Base-by-base conservation (phyloP, 164 flowering plant genomes). In the Protea cynaroides region DNA sequence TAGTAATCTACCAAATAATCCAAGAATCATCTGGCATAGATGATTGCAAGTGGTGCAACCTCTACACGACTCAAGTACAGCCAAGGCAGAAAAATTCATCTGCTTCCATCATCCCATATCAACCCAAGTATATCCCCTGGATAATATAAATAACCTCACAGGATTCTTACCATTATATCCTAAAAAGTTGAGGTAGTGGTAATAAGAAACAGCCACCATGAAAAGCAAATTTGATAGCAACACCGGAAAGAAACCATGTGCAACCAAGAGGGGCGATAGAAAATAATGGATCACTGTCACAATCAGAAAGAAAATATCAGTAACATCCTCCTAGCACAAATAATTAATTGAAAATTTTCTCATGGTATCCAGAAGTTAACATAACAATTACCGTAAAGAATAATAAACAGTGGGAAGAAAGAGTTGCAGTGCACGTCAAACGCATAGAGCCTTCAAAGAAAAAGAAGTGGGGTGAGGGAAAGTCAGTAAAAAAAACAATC, bases 381-480 rank as follows among this genome's bases (percentile, higher is more conserved):
- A 23, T 7, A 49, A 38, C 3, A 62, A 73, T 77, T 87, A 95
- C 99, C 99, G 58, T 95, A 92, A 66, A 92, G 96, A 82, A 90
- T 24, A 67, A 92, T 83, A 71, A 95, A 95, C 84, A 88, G 70
- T 21, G 99, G 99, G 86, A 92, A 92, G 91, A 95, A 95, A 69
- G 99, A 90, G 82, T 92, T 95, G 96, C 97, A 95, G 83, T 95
- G 99, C 67, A 95, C 99, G 71, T 92, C 99, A 82, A 92, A 95
- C 62, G 99, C 94, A 74, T 95, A 95, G 67, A 95, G 70, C 99
- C 99, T 95, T 72, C 84, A 85, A 19, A 50, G 62, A 60, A 14
- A 25, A 71, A 68, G 25, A 3, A 55, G 44, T 56, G 56, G 9
- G 46, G 58, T 74, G 66, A 78, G 71, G 65, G 67, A 1, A 57